A percentile compares a stretch with the other conserved stretches of the same genome.
phyloP scores from a whole-genome alignment of 805 yeast species.

The Wickerhamia fluorescens region DNA sequence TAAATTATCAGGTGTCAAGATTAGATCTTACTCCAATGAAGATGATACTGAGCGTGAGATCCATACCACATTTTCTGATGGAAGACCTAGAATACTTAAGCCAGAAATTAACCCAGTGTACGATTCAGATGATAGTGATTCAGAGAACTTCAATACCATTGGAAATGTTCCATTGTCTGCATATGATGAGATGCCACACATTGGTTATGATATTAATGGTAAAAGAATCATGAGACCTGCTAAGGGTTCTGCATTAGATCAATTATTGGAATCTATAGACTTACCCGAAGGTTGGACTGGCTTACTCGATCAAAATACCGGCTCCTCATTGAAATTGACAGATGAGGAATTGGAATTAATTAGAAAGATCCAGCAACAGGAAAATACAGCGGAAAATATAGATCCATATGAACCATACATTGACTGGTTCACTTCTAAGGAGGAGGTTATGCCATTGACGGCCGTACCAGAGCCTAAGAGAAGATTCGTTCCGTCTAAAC shows the following conservation, averaged over 20 bases:
- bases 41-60: conserved; percentile 19
- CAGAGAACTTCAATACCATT: conserved; percentile 73
- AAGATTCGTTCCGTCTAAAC: conserved; percentile 92
- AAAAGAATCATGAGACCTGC: conserved; percentile 99
- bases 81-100: conserved; percentile 64
- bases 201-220: conserved; percentile 96
- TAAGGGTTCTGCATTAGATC: conserved; percentile 89
- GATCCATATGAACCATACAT: conserved; percentile 91
- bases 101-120: conserved; percentile 95
- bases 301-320: conserved; percentile 81
- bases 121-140: conserved; percentile 89
- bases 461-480: conserved; percentile 97
- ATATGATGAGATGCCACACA: conserved; percentile 94
- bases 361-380: conserved; percentile 76
- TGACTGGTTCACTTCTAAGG: conserved; percentile 89
- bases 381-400: conserved; percentile 69
- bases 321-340: conserved; percentile 72
- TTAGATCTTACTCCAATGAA: conserved; percentile 42
- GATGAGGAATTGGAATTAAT: conserved; percentile 86
- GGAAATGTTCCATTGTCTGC: conserved; percentile 92
- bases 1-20: conserved; percentile 45
- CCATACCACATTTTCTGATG: conserved; percentile 61
- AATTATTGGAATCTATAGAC: conserved; percentile 81
- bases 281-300: conserved; percentile 99
- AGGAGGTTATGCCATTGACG: conserved; percentile 83